These are phyloP conservation scores for Psilocybe cyanescens DNA, from an alignment of 768 basidiomycete genomes.

Conservation along the genomic window DNA sequence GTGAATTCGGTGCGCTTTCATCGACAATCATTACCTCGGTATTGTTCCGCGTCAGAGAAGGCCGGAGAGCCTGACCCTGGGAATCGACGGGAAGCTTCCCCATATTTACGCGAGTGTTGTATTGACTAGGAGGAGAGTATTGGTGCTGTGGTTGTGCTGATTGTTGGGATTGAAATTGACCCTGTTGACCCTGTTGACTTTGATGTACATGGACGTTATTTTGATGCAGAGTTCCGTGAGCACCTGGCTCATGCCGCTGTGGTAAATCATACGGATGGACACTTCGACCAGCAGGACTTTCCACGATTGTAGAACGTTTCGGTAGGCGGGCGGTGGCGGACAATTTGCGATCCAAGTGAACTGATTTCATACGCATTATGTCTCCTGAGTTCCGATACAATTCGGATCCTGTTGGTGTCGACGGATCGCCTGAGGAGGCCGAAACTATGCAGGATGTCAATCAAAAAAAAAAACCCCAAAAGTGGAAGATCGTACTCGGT, in stretches of 20 bases:
- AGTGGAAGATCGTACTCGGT: slow-evolving; percentile 52
- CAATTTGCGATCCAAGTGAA: slow-evolving; percentile 92
- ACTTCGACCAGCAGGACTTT: slow-evolving; percentile 86
- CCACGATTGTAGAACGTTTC: slow-evolving; percentile 93
- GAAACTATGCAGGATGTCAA: slow-evolving; percentile 20
- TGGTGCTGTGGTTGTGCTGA: slow-evolving; percentile 31
- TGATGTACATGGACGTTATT: slow-evolving; percentile 27
- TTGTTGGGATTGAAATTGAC: slow-evolving; percentile 39
- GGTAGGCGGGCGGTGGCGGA: slow-evolving; percentile 92
- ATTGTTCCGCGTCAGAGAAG: slow-evolving; percentile 76
- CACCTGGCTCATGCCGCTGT: slow-evolving; percentile 25
- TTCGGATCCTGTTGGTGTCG: slow-evolving; percentile 51
- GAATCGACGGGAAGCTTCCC: slow-evolving; percentile 45
- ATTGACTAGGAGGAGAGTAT: slow-evolving; percentile 25
- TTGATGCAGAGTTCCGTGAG: slow-evolving; percentile 24
- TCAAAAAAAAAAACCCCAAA: slow-evolving; percentile 8
- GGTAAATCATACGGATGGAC: slow-evolving; percentile 71
- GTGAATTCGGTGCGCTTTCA: slow-evolving; percentile 75
- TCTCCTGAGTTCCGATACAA: slow-evolving; percentile 87
- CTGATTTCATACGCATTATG: slow-evolving; percentile 93
- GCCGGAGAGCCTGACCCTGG: slow-evolving; percentile 60
- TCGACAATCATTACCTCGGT: slow-evolving; percentile 91
- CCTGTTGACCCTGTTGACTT: slow-evolving; percentile 37
- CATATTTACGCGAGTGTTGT: slow-evolving; percentile 37
- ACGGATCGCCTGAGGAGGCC: slow-evolving; percentile 28